Percentiles rank a stretch among this genome's conserved stretches.
phyloP scores from a whole-genome alignment of 2,329 filamentous ascomycete species.

The Xylaria sp. region DNA sequence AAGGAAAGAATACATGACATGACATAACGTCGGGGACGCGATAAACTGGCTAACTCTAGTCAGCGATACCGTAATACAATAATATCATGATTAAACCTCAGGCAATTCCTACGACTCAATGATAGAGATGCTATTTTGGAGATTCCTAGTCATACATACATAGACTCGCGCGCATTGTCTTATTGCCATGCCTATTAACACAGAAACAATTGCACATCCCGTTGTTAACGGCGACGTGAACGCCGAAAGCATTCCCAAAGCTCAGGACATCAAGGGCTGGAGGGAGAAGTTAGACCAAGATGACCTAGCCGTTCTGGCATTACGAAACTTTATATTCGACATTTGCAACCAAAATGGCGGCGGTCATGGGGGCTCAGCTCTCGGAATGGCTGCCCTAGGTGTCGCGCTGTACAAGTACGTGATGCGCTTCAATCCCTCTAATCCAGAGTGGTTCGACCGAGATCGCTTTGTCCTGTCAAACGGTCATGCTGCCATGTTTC shows the following conservation, averaged over 20 bases:
- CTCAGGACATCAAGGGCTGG: conserved; percentile 8
- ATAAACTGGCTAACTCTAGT: too few relatives aligned
- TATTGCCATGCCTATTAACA: background rate
- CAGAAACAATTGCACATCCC: background rate
- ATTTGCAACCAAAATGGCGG: conserved; percentile 21
- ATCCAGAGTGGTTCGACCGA: conserved; percentile 15
- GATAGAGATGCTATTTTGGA: too few relatives aligned
- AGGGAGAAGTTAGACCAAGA: conserved; percentile 25
- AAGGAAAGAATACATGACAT: too few relatives aligned
- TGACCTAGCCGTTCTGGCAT: conserved; percentile 27
- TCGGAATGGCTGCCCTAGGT: background rate
- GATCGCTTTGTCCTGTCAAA: conserved; percentile 14
- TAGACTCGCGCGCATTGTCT: too few relatives aligned
- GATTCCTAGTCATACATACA: too few relatives aligned
- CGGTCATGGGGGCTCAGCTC: background rate
- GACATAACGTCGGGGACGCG: too few relatives aligned
- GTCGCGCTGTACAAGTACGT: background rate
- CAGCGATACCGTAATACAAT: too few relatives aligned
- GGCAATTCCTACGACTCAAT: too few relatives aligned
- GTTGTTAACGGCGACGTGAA: conserved; percentile 1
- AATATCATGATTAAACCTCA: too few relatives aligned
- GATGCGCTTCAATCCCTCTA: background rate
- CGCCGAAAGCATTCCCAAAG: background rate
- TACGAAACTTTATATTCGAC: conserved; percentile 18
- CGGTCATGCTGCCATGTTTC: conserved; percentile 1